Evolutionary conservation across 345 rosid genomes (phyloP).

Genomic region (Lumnitzera racemosa): DNA sequence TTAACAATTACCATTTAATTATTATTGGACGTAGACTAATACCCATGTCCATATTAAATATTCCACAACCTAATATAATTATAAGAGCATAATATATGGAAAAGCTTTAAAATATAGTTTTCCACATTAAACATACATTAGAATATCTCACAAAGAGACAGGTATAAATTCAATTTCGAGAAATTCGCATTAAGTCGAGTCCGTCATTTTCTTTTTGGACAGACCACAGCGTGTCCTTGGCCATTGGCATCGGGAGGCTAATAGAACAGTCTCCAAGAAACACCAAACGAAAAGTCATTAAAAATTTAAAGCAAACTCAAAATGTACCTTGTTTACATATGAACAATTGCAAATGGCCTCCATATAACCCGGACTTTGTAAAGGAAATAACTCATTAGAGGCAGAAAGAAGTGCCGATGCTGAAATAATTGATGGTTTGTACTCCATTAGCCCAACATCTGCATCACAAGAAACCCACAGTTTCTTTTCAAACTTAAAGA

Average conservation of each 20-base stretch:
- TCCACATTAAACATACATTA: too few species aligned
- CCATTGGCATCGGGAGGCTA: neutral
- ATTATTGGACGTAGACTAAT: neutral
- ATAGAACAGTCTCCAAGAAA: neutral
- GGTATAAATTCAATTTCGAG: too few species aligned
- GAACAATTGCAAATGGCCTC: conserved; percentile 27
- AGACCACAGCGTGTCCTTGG: too few species aligned
- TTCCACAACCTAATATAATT: too few species aligned
- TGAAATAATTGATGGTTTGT: conserved; percentile 55
- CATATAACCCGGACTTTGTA: conserved; percentile 32
- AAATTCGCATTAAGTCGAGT: too few species aligned
- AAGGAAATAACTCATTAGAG: conserved; percentile 43
- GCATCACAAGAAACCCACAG: neutral
- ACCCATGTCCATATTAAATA: too few species aligned
- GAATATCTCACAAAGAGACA: too few species aligned
- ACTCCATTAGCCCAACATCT: conserved; percentile 45
- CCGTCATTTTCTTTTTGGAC: too few species aligned
- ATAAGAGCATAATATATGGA: too few species aligned
- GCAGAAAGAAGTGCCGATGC: conserved; percentile 57
- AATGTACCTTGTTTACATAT: conserved; percentile 32
- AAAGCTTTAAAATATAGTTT: too few species aligned
- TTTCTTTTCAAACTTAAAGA: too few species aligned
- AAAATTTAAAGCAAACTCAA: neutral
- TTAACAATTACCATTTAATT: neutral
- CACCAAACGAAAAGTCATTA: too few species aligned